Evolutionary conservation across 371 early-diverging fungal genomes (phyloP), one percentile per base, ranked within the genome.

Genomic region (Rhizomucor miehei): DNA sequence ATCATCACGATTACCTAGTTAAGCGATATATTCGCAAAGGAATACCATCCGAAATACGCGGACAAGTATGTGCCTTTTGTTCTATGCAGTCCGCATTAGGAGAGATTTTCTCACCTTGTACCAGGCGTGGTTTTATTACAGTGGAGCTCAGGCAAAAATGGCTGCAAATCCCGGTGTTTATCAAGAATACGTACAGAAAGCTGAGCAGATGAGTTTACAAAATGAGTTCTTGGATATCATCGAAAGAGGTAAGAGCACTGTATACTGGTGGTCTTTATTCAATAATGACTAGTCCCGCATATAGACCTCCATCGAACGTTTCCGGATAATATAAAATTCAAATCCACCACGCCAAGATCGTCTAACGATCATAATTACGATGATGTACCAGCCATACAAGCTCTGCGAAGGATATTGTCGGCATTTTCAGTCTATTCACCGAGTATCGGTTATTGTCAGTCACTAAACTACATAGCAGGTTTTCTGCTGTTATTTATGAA

Each of bases 391-490:
- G 79, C 77, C 13, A 73, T 92, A 29, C 66, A 70, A 20, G 84
- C 88, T 0, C 58, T 92, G n/a, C 76, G 89, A 20, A 76, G 88
- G 3, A 79, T 92, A 0, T 73, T 92, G 0, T 73, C 84, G 20
- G 86, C 89, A 1, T 92, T 89, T 52, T 73, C 78, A 36, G 51
- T 82, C 24, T 73, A 78, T 48, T 71, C 71, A 19, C 79, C 84
- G 20, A 57, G 73, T 16, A 86, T 90, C 29, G 92, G 92, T 10
- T 90, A 92, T 69, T 88, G 89, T 61, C 92, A 92, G 60, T 81
- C 87, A 10, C 80, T 92, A 59, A 92, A 89, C 54, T 89, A 86
- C 50, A 76, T 92, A 47, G 91, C 73, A 9, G 92, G 88, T 20
- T 68, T 89, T 55, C 72, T 92, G 2, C 70, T 92, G 10, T 66